A percentile compares a stretch with the other conserved stretches of the same genome.
Conservation (phyloP, 2,329 filamentous ascomycete genomes). For the Scorias spongiosa region DNA sequence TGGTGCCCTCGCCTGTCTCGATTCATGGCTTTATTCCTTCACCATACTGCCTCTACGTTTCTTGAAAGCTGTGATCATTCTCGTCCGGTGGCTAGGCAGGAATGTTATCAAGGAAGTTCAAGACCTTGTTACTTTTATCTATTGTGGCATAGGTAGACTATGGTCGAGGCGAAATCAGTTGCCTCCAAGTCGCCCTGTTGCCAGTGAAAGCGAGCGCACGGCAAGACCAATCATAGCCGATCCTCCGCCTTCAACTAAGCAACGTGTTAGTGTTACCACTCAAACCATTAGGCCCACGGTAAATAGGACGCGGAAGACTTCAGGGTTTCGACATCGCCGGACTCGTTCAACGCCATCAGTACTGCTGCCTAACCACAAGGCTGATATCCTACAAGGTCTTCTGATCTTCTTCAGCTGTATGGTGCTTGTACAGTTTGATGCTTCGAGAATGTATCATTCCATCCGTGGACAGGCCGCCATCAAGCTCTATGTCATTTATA, state of each 20-base stretch:
- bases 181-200: neutral
- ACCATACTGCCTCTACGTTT: slow-evolving; percentile 89
- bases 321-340: slow-evolving; percentile 46
- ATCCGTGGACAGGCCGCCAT: slow-evolving; percentile 93
- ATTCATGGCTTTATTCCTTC: slow-evolving; percentile 93
- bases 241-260: neutral
- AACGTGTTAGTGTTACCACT: neutral
- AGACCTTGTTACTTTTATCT: slow-evolving; percentile 63
- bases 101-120: slow-evolving; percentile 55
- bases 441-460: slow-evolving; percentile 94
- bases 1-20: slow-evolving; percentile 77
- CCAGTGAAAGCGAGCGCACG: slow-evolving; percentile 4
- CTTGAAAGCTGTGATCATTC: slow-evolving; percentile 58
- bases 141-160: slow-evolving; percentile 62
- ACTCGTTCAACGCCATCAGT: slow-evolving; percentile 75
- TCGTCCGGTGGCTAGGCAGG: slow-evolving; percentile 64
- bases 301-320: slow-evolving; percentile 10
- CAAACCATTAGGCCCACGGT: neutral
- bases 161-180: slow-evolving; percentile 38
- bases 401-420: slow-evolving; percentile 76
- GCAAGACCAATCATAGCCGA: neutral
- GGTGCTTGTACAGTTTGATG: slow-evolving; percentile 79
- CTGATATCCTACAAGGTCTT: slow-evolving; percentile 79
- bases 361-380: slow-evolving; percentile 79
- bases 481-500: slow-evolving; percentile 98